These are phyloP conservation scores for Anthostomella pinea DNA, from an alignment of 2,329 filamentous ascomycete species.

Conservation along the genomic window DNA sequence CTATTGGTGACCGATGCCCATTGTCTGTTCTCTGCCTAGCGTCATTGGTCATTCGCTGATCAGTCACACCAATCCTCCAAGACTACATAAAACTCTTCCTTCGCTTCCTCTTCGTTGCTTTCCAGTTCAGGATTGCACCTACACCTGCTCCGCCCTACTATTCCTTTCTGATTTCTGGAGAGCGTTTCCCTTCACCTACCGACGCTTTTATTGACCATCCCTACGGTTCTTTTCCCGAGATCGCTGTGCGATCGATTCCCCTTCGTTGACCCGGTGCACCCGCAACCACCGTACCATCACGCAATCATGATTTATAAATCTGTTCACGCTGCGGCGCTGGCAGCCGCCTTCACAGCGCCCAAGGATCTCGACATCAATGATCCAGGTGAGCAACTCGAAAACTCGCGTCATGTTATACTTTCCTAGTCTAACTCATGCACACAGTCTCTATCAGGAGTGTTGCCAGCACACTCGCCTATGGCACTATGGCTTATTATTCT, in stretches of 20 bases:
- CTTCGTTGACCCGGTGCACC: too few species aligned
- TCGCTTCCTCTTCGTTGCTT: too few species aligned
- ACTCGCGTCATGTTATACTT: not conserved
- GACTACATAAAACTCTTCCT: too few species aligned
- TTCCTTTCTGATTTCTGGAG: not conserved
- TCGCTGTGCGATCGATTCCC: slow-evolving; percentile 15
- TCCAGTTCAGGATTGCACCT: too few species aligned
- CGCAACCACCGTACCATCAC: too few species aligned
- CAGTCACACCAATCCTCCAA: too few species aligned
- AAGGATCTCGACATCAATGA: slow-evolving; percentile 39
- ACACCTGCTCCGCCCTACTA: too few species aligned
- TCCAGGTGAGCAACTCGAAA: slow-evolving; percentile 13
- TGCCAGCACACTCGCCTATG: slow-evolving; percentile 58
- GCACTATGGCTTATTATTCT: slow-evolving; percentile 62
- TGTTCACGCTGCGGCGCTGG: slow-evolving; percentile 23
- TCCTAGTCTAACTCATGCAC: slow-evolving; percentile 4
- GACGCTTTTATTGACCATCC: slow-evolving; percentile 10
- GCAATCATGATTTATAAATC: slow-evolving; percentile 29
- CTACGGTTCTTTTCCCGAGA: slow-evolving; percentile 8
- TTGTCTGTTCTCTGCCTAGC: too few species aligned
- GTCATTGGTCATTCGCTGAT: too few species aligned
- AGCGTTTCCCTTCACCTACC: not conserved
- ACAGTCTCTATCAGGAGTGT: slow-evolving; percentile 61
- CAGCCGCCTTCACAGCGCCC: slow-evolving; percentile 31
- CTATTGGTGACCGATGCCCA: too few species aligned